Evolutionary conservation across 2,329 filamentous ascomycete genomes (phyloP).

Genomic region (Neoascochyta sp.): DNA sequence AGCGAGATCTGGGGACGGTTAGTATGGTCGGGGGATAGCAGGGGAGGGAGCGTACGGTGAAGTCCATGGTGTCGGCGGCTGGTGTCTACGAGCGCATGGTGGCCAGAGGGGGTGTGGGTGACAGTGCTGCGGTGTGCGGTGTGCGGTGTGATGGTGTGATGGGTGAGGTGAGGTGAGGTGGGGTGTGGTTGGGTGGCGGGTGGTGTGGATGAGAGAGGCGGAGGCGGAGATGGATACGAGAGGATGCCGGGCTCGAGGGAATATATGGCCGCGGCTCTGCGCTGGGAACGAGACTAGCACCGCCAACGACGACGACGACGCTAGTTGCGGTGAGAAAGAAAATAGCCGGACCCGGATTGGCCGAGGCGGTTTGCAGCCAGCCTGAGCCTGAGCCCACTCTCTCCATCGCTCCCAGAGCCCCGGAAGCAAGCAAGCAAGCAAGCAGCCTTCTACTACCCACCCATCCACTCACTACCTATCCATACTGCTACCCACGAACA

Average conservation of each 20-base stretch:
- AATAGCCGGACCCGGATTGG: too few relatives aligned
- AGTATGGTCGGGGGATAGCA: conserved; percentile 9
- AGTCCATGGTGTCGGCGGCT: conserved; percentile 37
- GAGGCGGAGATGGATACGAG: conserved; percentile 14
- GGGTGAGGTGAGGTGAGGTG: conserved; percentile 22
- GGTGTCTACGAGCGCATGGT: conserved; percentile 32
- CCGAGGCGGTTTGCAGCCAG: too few relatives aligned
- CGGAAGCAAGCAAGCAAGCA: too few relatives aligned
- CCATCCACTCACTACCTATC: too few relatives aligned
- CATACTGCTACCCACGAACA: too few relatives aligned
- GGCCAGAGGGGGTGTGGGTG: conserved; percentile 14
- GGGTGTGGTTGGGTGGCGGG: conserved; percentile 15
- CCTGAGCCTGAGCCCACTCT: too few relatives aligned
- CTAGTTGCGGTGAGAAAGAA: too few relatives aligned
- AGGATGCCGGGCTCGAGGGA: conserved; percentile 14
- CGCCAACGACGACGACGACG: too few relatives aligned
- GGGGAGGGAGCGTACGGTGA: conserved; percentile 35
- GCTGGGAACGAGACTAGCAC: too few relatives aligned
- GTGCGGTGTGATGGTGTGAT: conserved; percentile 15
- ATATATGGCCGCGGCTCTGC: conserved; percentile 12
- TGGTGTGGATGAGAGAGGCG: conserved; percentile 7
- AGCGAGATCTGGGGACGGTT: conserved; percentile 51
- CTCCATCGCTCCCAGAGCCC: too few relatives aligned
- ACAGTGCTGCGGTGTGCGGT: conserved; percentile 14
- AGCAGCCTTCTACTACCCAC: too few relatives aligned